These are phyloP conservation scores for Tolypocladium inflatum DNA, from an alignment of 2,329 filamentous ascomycete species.

Conservation along the genomic window DNA sequence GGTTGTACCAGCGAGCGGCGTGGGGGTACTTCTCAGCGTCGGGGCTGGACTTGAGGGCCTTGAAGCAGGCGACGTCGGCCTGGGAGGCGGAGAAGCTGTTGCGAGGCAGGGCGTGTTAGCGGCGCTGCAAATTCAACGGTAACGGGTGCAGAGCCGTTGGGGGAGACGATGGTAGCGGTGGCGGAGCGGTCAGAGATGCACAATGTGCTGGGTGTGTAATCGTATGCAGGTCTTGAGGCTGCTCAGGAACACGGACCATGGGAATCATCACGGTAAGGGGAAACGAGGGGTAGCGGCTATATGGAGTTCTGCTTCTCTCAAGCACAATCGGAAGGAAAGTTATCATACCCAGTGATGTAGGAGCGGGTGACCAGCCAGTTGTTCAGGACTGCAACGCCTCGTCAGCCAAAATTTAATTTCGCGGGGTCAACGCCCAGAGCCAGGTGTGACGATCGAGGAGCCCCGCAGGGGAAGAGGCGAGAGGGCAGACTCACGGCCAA, in stretches of 20 bases:
- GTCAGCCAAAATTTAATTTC: background rate
- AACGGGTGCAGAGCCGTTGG: background rate
- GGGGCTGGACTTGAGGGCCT: slow-evolving; percentile 70
- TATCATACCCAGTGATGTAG: slow-evolving; percentile 68
- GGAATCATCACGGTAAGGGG: background rate
- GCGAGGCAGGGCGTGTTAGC: slow-evolving; percentile 1
- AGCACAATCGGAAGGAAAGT: background rate
- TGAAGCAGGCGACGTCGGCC: slow-evolving; percentile 93
- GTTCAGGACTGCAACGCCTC: slow-evolving; percentile 45
- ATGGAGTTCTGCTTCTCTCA: background rate
- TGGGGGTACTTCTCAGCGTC: slow-evolving; percentile 82
- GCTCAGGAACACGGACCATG: background rate
- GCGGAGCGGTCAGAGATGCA: background rate
- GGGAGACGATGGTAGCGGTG: background rate
- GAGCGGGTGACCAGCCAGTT: slow-evolving; percentile 61
- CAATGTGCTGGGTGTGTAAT: background rate
- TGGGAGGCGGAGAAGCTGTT: slow-evolving; percentile 61
- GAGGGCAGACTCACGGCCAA: slow-evolving; percentile 20
- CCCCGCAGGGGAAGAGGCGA: too few relatives aligned
- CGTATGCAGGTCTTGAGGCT: background rate
- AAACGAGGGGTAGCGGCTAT: background rate
- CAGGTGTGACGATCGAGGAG: background rate
- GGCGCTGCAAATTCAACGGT: background rate
- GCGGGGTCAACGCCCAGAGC: background rate
- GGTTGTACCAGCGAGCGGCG: slow-evolving; percentile 97